phyloP scores from a whole-genome alignment of 1,139 yeast genomes.

The Kodamaea arcana region DNA sequence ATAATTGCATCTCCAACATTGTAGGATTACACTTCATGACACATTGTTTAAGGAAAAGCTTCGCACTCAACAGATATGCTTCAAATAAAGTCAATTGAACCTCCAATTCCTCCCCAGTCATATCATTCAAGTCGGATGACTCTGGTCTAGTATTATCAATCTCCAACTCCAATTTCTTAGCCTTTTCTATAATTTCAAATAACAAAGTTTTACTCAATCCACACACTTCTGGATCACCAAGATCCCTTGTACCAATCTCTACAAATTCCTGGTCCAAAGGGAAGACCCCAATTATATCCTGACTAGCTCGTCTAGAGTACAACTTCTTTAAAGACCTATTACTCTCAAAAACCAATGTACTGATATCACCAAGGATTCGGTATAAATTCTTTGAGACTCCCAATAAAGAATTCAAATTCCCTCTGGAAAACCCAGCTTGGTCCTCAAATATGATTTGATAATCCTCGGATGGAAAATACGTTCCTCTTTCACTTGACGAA shows the following conservation, averaged over 20 bases:
- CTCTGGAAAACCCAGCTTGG: slow-evolving; percentile 29
- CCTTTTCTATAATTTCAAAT: slow-evolving; percentile 27
- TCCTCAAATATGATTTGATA: slow-evolving; percentile 54
- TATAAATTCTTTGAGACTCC: slow-evolving; percentile 71
- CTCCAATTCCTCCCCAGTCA: slow-evolving; percentile 55
- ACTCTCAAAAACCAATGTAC: slow-evolving; percentile 54
- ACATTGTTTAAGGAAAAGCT: slow-evolving; percentile 62
- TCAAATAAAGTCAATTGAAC: slow-evolving; percentile 70
- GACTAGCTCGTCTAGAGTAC: slow-evolving; percentile 7
- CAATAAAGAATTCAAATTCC: slow-evolving; percentile 59
- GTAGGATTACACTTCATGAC: slow-evolving; percentile 59
- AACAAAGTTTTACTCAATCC: slow-evolving; percentile 22
- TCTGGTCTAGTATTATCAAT: slow-evolving; percentile 56
- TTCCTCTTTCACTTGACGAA: slow-evolving; percentile 51
- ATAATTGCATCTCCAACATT: slow-evolving; percentile 58
- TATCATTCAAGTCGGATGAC: slow-evolving; percentile 41
- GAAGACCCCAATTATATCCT: slow-evolving; percentile 3
- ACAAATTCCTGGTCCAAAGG: slow-evolving; percentile 6
- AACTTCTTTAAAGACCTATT: slow-evolving; percentile 24
- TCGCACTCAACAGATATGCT: slow-evolving; percentile 66
- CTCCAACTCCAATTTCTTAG: slow-evolving; percentile 44
- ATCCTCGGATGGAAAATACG: slow-evolving; percentile 52
- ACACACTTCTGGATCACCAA: slow-evolving; percentile 19
- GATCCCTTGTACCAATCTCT: slow-evolving; percentile 6
- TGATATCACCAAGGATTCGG: slow-evolving; percentile 64